Evolutionary conservation across 108 stramenopile genomes (phyloP), one percentile per base, ranked within the genome.

Genomic region (Aurantiochytrium sp.): DNA sequence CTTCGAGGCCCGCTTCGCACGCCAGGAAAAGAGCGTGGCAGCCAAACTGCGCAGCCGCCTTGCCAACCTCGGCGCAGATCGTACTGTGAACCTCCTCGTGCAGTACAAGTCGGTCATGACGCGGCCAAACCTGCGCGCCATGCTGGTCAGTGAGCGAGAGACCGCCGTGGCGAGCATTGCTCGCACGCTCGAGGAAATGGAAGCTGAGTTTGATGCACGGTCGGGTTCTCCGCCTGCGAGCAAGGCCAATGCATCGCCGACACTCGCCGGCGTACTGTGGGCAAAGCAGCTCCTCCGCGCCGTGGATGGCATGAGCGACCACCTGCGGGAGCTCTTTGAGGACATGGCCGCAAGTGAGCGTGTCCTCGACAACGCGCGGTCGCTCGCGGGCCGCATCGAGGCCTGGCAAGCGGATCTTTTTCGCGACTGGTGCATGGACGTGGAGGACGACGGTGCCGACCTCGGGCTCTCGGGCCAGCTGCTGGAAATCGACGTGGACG

Each of bases 401-500:
- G 19, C 73, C 21, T 83, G 73, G 73, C 49, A 51, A 28, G 44
- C 73, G 16, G 73, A 83, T 44, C 49, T 83, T 3, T 83, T 83
- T 53, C 73, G 73, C 51, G 73, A 83, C n/a, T 83, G 73, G 73
- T 51, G 73, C 51, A 53, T 83, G 16, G 73, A 83, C 10, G 28
- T 83, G 10, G 73, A 83, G 5, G 73, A 83, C 18, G 49, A 83
- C 23, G 49, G n/a, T 2, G 73, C 42, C 16, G 44, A 47, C 51
- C 73, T 83, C 12, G 49, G 51, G 10, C 73, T 83, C 49, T 25
- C 19, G 19, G 73, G 73, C 51, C 73, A 83, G 73, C 73, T 94
- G 29, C 89, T 94, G 89, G 91, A 88, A 16, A 90, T 92, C 44
- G 87, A 89, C 58, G 25, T 51, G 71, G 16, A 58, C 57, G 91